Evolutionary conservation across 257 asterid species (phyloP).

Genomic region (Linaria vulgaris): DNA sequence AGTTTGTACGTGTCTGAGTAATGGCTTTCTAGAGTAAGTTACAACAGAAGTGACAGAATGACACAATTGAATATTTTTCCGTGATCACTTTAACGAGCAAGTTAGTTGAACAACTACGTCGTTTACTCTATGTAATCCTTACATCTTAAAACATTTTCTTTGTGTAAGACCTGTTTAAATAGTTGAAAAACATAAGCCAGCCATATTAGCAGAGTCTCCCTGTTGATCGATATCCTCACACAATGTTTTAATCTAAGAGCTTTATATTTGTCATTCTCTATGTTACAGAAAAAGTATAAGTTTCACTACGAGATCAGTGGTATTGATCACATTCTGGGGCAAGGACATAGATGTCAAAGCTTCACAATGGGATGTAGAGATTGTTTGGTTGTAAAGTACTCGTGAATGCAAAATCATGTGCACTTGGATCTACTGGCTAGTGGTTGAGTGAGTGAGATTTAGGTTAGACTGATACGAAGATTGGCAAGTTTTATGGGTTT

Average conservation of each 20-base stretch:
- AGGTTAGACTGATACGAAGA: neutral
- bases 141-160: too few relatives aligned
- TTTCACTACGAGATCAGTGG: neutral
- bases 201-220: neutral
- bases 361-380: neutral
- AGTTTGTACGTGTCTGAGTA: too few relatives aligned
- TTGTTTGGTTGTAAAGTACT: neutral
- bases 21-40: too few relatives aligned
- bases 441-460: constrained; percentile 1
- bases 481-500: neutral
- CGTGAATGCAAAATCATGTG: neutral
- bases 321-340: neutral
- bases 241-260: neutral
- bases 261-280: neutral
- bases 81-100: too few relatives aligned
- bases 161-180: too few relatives aligned
- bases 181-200: too few relatives aligned
- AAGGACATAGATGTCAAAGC: neutral
- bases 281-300: neutral
- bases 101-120: too few relatives aligned
- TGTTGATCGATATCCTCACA: neutral
- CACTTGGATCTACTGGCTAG: neutral
- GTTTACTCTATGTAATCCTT: too few relatives aligned
- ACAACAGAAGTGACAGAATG: neutral
- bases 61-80: too few relatives aligned